Evolutionary conservation across 192 early-diverging fungal species (phyloP).

Genomic region (Piromyces finnis): DNA sequence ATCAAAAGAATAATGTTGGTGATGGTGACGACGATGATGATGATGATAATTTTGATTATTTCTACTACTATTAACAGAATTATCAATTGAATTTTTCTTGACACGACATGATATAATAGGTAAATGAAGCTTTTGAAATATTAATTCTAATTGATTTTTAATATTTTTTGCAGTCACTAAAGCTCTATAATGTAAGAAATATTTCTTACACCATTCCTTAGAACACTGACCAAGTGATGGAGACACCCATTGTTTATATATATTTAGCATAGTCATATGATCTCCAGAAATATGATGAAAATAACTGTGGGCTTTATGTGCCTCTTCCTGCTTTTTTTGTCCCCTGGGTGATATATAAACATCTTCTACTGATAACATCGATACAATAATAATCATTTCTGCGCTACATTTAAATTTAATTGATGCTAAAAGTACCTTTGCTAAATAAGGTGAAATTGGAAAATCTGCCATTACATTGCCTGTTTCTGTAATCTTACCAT

Average conservation of each 20-base stretch:
- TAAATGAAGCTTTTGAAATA: slow-evolving; percentile 12
- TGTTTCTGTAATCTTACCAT: slow-evolving; percentile 16
- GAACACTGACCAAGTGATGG: not conserved
- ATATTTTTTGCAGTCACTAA: slow-evolving; percentile 21
- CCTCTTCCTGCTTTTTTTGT: slow-evolving; percentile 8
- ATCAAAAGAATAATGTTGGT: too few relatives aligned
- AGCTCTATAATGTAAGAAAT: slow-evolving; percentile 24
- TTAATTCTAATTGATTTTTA: slow-evolving; percentile 16
- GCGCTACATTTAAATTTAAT: slow-evolving; percentile 12
- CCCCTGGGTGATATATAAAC: slow-evolving; percentile 12
- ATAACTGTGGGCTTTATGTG: slow-evolving; percentile 8
- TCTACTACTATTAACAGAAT: not conserved
- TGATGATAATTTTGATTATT: not conserved
- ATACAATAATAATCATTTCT: slow-evolving; percentile 24
- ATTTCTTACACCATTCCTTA: slow-evolving; percentile 14
- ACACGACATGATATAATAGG: slow-evolving; percentile 1
- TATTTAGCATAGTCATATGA: slow-evolving; percentile 20
- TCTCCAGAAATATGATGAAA: slow-evolving; percentile 14
- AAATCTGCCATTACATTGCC: slow-evolving; percentile 21
- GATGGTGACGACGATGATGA: not conserved
- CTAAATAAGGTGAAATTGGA: slow-evolving; percentile 21
- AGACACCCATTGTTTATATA: slow-evolving; percentile 19
- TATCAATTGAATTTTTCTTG: not conserved
- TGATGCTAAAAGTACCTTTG: slow-evolving; percentile 14
- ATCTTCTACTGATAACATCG: slow-evolving; percentile 30